These are phyloP conservation scores for Phialocephala sp. DNA, from an alignment of 2,329 filamentous ascomycete genomes.

Conservation along the genomic window DNA sequence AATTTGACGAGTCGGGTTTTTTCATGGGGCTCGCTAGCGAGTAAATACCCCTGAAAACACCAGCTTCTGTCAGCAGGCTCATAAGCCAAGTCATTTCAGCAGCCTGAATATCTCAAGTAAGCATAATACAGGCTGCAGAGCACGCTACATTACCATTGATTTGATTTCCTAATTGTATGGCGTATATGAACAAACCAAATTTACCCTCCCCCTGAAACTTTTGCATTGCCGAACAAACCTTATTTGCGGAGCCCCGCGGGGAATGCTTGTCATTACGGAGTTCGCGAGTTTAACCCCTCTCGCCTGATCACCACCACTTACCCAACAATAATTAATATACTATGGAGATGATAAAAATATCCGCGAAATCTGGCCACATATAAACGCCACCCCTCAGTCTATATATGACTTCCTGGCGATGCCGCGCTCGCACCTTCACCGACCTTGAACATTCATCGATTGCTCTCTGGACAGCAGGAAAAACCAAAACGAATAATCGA, in stretches of 20 bases:
- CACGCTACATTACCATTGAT: neutral
- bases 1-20: too few species aligned
- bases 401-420: neutral
- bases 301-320: neutral
- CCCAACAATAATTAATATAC: neutral
- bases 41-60: too few species aligned
- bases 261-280: neutral
- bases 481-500: neutral
- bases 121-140: constrained; percentile 6
- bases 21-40: too few species aligned
- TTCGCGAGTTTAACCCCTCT: constrained; percentile 3
- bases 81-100: neutral
- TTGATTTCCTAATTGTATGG: neutral
- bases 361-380: neutral
- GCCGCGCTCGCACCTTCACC: neutral
- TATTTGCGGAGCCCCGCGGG: neutral
- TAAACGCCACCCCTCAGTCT: neutral
- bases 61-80: too few species aligned
- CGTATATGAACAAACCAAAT: too few species aligned
- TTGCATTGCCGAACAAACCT: neutral
- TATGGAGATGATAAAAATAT: neutral
- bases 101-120: neutral
- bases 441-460: neutral
- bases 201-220: neutral
- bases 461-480: neutral